phyloP scores from a whole-genome alignment of 208 protist genomes.

The Angomonas ambiguus region DNA sequence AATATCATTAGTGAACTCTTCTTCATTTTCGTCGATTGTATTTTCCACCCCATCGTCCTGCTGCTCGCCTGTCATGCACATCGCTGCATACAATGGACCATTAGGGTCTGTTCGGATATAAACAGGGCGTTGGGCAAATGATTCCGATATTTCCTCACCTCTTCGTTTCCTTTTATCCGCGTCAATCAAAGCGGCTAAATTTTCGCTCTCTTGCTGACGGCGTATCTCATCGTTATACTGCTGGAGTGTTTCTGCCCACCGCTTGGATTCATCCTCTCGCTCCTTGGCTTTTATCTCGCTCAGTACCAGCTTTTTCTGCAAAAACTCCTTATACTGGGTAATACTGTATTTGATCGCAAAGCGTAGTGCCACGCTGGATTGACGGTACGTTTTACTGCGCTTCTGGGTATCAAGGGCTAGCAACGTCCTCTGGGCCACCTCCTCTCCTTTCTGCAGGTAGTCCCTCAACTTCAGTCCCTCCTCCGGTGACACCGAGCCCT shows the following conservation, averaged over 20 bases:
- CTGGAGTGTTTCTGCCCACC: constrained; percentile 43
- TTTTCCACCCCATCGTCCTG: not conserved
- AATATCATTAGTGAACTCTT: not conserved
- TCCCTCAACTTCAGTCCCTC: constrained; percentile 33
- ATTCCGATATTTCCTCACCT: constrained; percentile 34
- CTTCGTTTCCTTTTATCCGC: constrained; percentile 29
- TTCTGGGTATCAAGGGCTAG: not conserved
- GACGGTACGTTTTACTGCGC: not conserved
- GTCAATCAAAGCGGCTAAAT: constrained; percentile 26
- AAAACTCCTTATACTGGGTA: constrained; percentile 37
- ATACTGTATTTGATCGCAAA: constrained; percentile 48
- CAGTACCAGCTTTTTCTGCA: constrained; percentile 37
- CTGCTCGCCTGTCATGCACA: not conserved
- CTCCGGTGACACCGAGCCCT: constrained; percentile 30
- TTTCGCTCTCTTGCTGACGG: constrained; percentile 26
- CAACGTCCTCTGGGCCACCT: not conserved
- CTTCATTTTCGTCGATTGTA: not conserved
- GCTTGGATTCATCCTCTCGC: constrained; percentile 27
- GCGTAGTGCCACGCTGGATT: constrained; percentile 29
- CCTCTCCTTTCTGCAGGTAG: constrained; percentile 35
- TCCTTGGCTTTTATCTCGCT: constrained; percentile 41
- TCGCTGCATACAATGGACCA: not conserved
- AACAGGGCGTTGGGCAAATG: constrained; percentile 29
- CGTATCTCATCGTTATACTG: constrained; percentile 37
- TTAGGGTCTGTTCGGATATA: constrained; percentile 2